Base-by-base conservation (phyloP, 2,329 filamentous ascomycete species). In the Cercospora sp. region DNA sequence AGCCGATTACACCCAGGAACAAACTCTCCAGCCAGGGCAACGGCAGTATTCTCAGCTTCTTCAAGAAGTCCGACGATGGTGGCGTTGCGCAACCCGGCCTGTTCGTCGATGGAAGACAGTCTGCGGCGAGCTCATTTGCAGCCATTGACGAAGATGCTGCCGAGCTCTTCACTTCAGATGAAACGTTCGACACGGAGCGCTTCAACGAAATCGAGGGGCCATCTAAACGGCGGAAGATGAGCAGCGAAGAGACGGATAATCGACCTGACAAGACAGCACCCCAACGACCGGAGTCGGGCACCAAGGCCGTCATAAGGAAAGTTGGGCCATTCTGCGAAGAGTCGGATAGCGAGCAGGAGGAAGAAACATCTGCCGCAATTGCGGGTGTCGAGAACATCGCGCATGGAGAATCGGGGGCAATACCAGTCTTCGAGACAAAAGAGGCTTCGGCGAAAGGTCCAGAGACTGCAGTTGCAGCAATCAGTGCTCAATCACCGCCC, bases 301-400 rank as follows among this genome's bases (percentile, higher is more conserved):
- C 4, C 9, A 67, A 53, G 51, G 32, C 34, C 12, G 18, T n/a
- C n/a, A 8, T 10, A 13, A 37, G 30, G 43, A 59, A 37, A 26
- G 67, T 79, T 66, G 88, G 87, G 0, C 90, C 90, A 0, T 94
- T 94, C 73, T 76, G 93, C 49, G 86, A 91, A 66, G 90, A 93
- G 69, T 92, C 90, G 1, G 87, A 89, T 64, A 87, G 84, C 49
- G 87, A 89, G 63, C 81, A 85, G 5, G 77, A 78, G 7, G 75
- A 75, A 13, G 76, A 75, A 24, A 74, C 74, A 30, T 71, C 72
- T 9, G 67, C 71, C 59, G 71, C 71, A 34, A 60, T 75, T 1
- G 74, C 73, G 37, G 71, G 68, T 1, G 62, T 74, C 3, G 66
- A 70, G 28, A 21, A 66, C 16, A 63, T 58, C 3, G 16, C 55